Conservation (phyloP, 2,329 filamentous ascomycete genomes). For the Venturia nashicola region DNA sequence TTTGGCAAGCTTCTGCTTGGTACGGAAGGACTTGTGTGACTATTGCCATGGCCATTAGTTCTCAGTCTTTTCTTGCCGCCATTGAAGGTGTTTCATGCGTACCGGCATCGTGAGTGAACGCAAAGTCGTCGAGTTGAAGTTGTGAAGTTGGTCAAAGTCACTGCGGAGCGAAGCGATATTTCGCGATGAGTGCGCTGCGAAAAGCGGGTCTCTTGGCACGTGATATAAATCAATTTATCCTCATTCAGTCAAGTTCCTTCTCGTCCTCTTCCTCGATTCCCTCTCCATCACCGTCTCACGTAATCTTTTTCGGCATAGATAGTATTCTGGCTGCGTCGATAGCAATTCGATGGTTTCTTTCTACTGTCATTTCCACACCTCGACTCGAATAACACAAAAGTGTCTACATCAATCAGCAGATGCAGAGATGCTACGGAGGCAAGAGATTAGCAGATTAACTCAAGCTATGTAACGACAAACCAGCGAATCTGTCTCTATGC, state of each 20-base stretch:
- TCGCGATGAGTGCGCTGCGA: not conserved
- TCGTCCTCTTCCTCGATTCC: not conserved
- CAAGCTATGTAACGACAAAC: not conserved
- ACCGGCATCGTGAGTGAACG: slow-evolving; percentile 11
- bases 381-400: not conserved
- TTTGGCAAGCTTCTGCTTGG: slow-evolving; percentile 99
- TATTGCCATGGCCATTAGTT: slow-evolving; percentile 13
- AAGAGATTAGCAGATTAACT: not conserved
- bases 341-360: not conserved
- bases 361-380: not conserved
- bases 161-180: not conserved
- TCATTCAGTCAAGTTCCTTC: not conserved
- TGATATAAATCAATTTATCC: too few relatives aligned
- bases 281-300: not conserved
- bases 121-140: slow-evolving; percentile 2
- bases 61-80: not conserved
- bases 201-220: too few relatives aligned
- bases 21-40: slow-evolving; percentile 98
- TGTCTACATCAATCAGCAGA: not conserved
- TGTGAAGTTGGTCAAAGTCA: not conserved
- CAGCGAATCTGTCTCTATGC: not conserved
- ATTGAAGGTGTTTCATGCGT: not conserved
- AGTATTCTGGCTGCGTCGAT: not conserved
- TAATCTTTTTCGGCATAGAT: not conserved
- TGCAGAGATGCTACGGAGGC: not conserved